Base-by-base conservation (phyloP, 2,329 filamentous ascomycete species). In the Tolypocladium nubicola region DNA sequence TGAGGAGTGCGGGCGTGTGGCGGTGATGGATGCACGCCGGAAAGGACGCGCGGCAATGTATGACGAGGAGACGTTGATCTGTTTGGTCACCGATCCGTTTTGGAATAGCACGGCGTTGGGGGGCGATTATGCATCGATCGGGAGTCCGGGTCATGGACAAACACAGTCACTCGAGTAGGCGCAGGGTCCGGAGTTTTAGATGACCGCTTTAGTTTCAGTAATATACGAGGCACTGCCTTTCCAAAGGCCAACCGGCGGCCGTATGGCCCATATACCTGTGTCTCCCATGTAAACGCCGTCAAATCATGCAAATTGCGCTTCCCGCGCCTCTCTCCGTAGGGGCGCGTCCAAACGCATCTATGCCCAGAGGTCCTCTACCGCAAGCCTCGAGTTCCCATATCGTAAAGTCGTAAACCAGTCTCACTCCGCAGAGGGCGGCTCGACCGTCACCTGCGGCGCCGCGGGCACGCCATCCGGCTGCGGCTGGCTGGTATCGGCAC, bases 1-100 rank as follows among this genome's bases (percentile, higher is more conserved):
- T 96, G 90, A 82, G 79, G 62, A 79, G 88, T 65, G 92, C 91
- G 7, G 91, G 91, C 1, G 85, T 92, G 41, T 93, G 93, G 80
- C 85, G 84, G 70, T 87, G 79, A 86, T n/a, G 30, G 16, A 7
- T 7, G 7, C 47, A 13, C 11, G 7, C 19, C 30, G 49, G 14
- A 23, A 19, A 41, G 2, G 45, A 39, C 45, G 56, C 52, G 26
- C n/a, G 26, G 16, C 26, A 8, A 10, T 26, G 26, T n/a, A 33
- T 4, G 47, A 14, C n/a, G 16, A 50, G 47, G 47, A 35, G 30
- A n/a, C 9, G 9, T 10, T 19, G 16, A 11, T 50, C 13, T 21
- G 10, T 21, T 50, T 50, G 45, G 26, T 52, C 55, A 8, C 47
- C 30, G 30, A 41, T 58, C 54, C 33, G 41, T 26, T 6, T 54